Conservation (phyloP, 2,329 filamentous ascomycete species). For the Aschersonia sp. region DNA sequence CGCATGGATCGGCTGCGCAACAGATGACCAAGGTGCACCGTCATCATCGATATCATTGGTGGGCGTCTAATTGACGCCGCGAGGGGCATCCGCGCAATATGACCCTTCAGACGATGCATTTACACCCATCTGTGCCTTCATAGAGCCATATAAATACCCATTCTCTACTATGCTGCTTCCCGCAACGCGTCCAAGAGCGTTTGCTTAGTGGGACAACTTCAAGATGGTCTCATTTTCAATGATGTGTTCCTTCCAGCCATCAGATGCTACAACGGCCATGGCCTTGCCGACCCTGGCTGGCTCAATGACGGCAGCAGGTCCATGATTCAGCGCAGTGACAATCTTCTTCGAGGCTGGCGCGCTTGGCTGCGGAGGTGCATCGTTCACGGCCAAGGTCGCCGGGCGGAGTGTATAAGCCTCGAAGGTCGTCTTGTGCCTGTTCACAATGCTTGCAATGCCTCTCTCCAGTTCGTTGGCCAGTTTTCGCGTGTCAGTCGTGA, state of each 20-base stretch:
- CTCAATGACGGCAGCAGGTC: constrained; percentile 16
- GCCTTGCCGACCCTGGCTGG: constrained; percentile 19
- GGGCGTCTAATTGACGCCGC: too few relatives aligned
- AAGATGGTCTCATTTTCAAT: constrained; percentile 18
- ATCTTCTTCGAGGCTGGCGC: constrained; percentile 11
- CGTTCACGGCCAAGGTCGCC: constrained; percentile 13
- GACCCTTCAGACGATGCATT: too few relatives aligned
- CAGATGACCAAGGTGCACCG: too few relatives aligned
- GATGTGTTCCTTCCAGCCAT: constrained; percentile 20
- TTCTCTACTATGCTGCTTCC: too few relatives aligned
- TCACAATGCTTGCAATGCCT: constrained; percentile 21
- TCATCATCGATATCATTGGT: too few relatives aligned
- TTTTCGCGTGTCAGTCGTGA: constrained; percentile 20
- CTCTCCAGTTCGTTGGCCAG: constrained; percentile 25
- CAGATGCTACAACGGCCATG: constrained; percentile 19
- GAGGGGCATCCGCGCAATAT: too few relatives aligned
- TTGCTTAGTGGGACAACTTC: constrained; percentile 10
- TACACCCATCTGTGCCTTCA: too few relatives aligned
- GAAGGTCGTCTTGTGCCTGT: constrained; percentile 16
- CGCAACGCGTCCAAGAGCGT: neutral
- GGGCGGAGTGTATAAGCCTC: constrained; percentile 23
- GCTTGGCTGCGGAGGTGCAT: constrained; percentile 10
- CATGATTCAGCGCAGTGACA: constrained; percentile 11
- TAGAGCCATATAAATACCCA: too few relatives aligned
- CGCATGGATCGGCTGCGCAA: too few relatives aligned